Conservation (phyloP, 2,329 filamentous ascomycete species). For the Colletotrichum tropicicola region DNA sequence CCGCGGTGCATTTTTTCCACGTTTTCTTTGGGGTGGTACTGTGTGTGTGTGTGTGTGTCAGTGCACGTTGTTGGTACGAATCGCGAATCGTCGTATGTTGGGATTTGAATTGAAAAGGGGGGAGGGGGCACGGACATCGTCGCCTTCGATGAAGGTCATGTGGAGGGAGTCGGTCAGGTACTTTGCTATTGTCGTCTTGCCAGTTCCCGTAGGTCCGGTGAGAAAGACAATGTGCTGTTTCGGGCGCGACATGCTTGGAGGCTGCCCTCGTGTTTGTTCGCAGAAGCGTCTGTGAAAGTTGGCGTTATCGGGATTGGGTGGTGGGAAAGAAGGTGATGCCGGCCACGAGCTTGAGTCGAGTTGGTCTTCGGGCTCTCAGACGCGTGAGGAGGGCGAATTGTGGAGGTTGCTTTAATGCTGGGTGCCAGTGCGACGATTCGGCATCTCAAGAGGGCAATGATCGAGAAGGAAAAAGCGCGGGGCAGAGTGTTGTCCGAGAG, state of each 20-base stretch:
- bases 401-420: neutral
- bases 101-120: neutral
- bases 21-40: constrained; percentile 71
- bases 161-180: constrained; percentile 57
- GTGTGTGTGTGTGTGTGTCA: neutral
- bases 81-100: neutral
- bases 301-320: neutral
- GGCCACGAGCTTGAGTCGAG: neutral
- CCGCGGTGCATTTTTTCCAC: constrained; percentile 78
- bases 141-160: constrained; percentile 67
- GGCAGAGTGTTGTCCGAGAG: neutral
- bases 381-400: neutral
- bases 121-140: constrained; percentile 60
- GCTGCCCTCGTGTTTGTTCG: neutral
- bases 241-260: constrained; percentile 16
- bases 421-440: neutral
- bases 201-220: constrained; percentile 68
- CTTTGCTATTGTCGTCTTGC: constrained; percentile 68
- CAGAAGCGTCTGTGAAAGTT: neutral
- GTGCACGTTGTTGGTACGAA: constrained; percentile 6
- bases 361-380: neutral
- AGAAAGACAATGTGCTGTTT: constrained; percentile 65
- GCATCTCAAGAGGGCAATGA: neutral
- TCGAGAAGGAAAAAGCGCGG: neutral
- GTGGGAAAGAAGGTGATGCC: neutral